Evolutionary conservation across 805 yeast genomes (phyloP).

Genomic region (Scheffersomyces ergatensis): DNA sequence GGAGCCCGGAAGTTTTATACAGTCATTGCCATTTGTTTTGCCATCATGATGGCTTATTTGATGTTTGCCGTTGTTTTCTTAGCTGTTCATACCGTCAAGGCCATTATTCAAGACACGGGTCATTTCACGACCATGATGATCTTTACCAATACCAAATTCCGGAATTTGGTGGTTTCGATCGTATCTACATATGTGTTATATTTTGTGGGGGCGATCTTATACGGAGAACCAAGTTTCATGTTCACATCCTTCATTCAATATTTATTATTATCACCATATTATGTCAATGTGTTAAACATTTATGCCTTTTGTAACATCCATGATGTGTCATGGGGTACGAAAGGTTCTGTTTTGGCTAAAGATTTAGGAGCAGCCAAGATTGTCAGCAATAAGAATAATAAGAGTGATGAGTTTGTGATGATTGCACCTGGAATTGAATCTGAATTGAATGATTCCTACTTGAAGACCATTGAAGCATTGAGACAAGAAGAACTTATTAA

Average conservation of each 20-base stretch:
- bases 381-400: conserved; percentile 24
- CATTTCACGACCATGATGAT: conserved; percentile 45
- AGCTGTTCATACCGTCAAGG: conserved; percentile 68
- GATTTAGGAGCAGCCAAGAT: conserved; percentile 85
- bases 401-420: conserved; percentile 40
- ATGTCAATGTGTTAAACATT: conserved; percentile 85
- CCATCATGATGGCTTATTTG: conserved; percentile 85
- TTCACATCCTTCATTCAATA: conserved; percentile 84
- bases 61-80: conserved; percentile 82
- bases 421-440: conserved; percentile 64
- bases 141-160: conserved; percentile 66
- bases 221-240: conserved; percentile 92
- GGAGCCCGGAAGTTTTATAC: conserved; percentile 82
- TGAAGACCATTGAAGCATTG: conserved; percentile 59
- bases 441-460: conserved; percentile 76
- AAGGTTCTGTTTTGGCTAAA: conserved; percentile 66
- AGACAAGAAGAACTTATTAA: conserved; percentile 28
- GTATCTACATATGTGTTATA: conserved; percentile 82
- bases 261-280: conserved; percentile 79
- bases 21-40: conserved; percentile 74
- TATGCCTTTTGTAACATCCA: conserved; percentile 96
- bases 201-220: conserved; percentile 72
- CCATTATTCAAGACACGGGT: conserved; percentile 44
- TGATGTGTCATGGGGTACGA: conserved; percentile 97
- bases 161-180: conserved; percentile 86